phyloP scores from a whole-genome alignment of 1,284 basidiomycete genomes.

The Austroboletus olivaceoglutinosus region DNA sequence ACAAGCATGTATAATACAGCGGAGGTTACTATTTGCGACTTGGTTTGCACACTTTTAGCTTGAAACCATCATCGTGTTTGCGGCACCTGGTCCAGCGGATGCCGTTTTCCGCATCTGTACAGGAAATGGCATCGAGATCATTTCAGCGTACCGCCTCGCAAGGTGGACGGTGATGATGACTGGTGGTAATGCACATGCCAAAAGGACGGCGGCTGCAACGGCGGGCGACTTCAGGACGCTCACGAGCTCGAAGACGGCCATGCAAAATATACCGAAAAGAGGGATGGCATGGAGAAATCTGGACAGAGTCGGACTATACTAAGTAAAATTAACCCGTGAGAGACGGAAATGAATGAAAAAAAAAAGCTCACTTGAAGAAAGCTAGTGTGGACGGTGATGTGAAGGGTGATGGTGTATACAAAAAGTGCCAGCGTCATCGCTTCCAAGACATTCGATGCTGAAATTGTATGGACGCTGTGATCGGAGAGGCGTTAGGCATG shows the following conservation, averaged over 20 bases:
- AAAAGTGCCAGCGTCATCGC: slow-evolving; percentile 28
- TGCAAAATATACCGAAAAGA: slow-evolving; percentile 26
- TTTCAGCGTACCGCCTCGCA: slow-evolving; percentile 2
- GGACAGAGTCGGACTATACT: slow-evolving; percentile 19
- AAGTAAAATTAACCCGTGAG: neutral
- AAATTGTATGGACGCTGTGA: slow-evolving; percentile 23
- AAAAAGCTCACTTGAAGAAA: slow-evolving; percentile 20
- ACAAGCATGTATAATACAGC: slow-evolving; percentile 7
- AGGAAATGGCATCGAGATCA: slow-evolving; percentile 4
- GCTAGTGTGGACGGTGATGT: slow-evolving; percentile 15
- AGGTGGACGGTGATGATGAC: slow-evolving; percentile 12
- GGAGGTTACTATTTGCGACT: neutral
- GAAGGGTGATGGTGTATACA: slow-evolving; percentile 32
- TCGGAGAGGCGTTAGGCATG: neutral
- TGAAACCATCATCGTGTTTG: neutral
- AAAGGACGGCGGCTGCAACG: slow-evolving; percentile 17
- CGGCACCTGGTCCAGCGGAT: neutral
- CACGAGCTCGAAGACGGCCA: slow-evolving; percentile 20
- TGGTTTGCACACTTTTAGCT: neutral
- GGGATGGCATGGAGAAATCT: slow-evolving; percentile 27
- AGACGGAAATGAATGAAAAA: neutral
- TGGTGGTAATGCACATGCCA: slow-evolving; percentile 23
- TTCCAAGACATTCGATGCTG: slow-evolving; percentile 18
- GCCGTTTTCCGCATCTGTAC: slow-evolving; percentile 4
- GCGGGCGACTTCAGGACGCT: slow-evolving; percentile 20